A percentile compares a stretch with the other conserved stretches of the same genome.
These are phyloP conservation scores for Candida nanaspora DNA, from an alignment of 805 yeast genomes.

Conservation along the genomic window DNA sequence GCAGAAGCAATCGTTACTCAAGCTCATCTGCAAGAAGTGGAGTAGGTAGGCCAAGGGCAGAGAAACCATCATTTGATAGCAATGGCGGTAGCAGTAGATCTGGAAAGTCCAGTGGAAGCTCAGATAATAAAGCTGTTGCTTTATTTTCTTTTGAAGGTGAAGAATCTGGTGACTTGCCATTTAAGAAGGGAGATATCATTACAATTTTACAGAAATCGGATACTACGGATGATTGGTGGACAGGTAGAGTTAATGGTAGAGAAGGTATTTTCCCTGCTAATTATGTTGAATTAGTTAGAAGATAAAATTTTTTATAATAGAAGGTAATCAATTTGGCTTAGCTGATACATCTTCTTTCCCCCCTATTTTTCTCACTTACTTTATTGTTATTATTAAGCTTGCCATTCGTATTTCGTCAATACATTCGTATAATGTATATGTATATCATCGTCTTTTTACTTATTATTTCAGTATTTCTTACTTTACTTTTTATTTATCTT, in stretches of 20 bases:
- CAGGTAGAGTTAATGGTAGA: conserved; percentile 75
- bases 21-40: conserved; percentile 21
- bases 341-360: no score
- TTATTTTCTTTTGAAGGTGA: conserved; percentile 85
- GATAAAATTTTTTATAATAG: background rate
- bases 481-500: no score
- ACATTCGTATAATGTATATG: no score
- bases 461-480: no score
- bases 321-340: no score
- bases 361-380: no score
- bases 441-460: no score
- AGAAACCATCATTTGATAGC: conserved; percentile 28
- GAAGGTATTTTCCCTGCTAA: conserved; percentile 98
- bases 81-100: conserved; percentile 2
- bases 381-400: no score
- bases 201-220: conserved; percentile 80
- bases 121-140: conserved; percentile 77
- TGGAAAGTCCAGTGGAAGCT: conserved; percentile 12
- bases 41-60: conserved; percentile 23
- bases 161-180: conserved; percentile 87
- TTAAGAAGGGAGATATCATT: conserved; percentile 91
- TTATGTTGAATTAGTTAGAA: conserved; percentile 72
- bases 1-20: conserved; percentile 8
- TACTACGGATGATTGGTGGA: conserved; percentile 98
- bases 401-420: background rate